A percentile compares a stretch with the other conserved stretches of the same genome.
phyloP scores from a whole-genome alignment of 2,329 filamentous ascomycete species.

The Calonectria pseudoturangicola region DNA sequence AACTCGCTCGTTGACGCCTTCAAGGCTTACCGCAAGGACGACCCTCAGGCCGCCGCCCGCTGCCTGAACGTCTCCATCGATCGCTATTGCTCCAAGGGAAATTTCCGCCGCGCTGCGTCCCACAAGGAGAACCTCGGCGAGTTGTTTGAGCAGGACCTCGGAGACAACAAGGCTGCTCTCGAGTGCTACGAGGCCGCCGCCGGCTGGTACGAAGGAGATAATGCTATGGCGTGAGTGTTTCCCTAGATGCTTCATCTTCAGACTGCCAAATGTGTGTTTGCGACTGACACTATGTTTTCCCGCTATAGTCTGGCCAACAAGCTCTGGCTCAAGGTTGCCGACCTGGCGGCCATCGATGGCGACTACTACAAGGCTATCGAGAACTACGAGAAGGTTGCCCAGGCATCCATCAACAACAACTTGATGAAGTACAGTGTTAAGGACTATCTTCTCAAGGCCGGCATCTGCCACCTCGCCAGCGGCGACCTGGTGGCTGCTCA shows the following conservation, averaged over 20 bases:
- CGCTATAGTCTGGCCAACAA: slow-evolving; percentile 87
- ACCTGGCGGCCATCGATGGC: slow-evolving; percentile 86
- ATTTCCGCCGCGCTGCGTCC: slow-evolving; percentile 91
- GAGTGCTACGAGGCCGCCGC: slow-evolving; percentile 91
- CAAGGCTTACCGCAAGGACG: slow-evolving; percentile 93
- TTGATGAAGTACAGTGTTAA: slow-evolving; percentile 96
- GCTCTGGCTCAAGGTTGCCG: slow-evolving; percentile 92
- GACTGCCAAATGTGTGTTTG: slow-evolving; percentile 2
- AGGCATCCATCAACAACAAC: slow-evolving; percentile 88
- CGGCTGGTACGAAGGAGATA: slow-evolving; percentile 91
- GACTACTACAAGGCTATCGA: slow-evolving; percentile 91
- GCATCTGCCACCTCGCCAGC: slow-evolving; percentile 88
- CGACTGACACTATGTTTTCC: slow-evolving; percentile 31
- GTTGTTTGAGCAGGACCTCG: slow-evolving; percentile 87
- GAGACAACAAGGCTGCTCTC: slow-evolving; percentile 85
- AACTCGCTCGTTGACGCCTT: slow-evolving; percentile 93
- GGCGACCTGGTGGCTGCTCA: slow-evolving; percentile 86
- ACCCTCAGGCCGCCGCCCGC: slow-evolving; percentile 87
- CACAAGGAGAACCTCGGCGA: slow-evolving; percentile 94
- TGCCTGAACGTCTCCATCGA: slow-evolving; percentile 87
- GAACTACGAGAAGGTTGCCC: slow-evolving; percentile 89
- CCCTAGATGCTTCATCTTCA: not conserved
- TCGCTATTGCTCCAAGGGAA: slow-evolving; percentile 92
- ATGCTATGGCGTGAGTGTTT: slow-evolving; percentile 82
- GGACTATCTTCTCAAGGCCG: slow-evolving; percentile 95